phyloP scores from a whole-genome alignment of 306 rosid genomes.

The Vigna mungo region DNA sequence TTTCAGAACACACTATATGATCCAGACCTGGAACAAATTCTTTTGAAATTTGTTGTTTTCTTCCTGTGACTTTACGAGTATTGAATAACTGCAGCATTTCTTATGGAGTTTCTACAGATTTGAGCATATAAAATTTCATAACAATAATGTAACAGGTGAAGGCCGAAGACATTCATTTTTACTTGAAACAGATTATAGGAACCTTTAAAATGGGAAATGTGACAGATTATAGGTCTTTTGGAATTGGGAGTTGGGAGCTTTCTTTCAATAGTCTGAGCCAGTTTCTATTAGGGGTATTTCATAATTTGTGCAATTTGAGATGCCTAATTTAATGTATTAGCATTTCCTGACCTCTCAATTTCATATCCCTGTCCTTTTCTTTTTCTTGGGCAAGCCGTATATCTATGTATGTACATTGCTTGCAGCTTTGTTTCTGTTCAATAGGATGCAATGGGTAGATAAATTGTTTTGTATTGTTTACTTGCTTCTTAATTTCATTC shows the following conservation, averaged over 20 bases:
- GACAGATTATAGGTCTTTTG: neutral
- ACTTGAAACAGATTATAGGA: no score
- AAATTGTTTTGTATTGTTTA: neutral
- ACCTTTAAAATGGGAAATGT: neutral
- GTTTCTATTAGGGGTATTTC: neutral
- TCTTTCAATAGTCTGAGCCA: neutral
- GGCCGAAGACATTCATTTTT: no score
- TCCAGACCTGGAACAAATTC: neutral
- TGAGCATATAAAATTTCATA: no score
- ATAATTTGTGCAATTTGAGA: slow-evolving; percentile 23
- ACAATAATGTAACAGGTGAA: no score
- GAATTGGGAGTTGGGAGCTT: neutral
- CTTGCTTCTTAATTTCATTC: slow-evolving; percentile 12
- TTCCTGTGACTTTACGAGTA: neutral
- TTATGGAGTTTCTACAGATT: no score
- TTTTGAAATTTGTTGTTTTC: neutral
- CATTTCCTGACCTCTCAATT: neutral
- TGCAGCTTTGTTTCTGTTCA: neutral
- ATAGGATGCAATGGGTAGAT: neutral
- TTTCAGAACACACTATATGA: neutral
- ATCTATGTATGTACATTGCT: neutral
- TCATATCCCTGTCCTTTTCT: neutral
- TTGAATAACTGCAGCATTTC: no score
- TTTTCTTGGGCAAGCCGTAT: neutral
- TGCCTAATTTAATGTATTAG: slow-evolving; percentile 29